Conservation (phyloP, 257 asterid species). For the Nicotiana attenuata region DNA sequence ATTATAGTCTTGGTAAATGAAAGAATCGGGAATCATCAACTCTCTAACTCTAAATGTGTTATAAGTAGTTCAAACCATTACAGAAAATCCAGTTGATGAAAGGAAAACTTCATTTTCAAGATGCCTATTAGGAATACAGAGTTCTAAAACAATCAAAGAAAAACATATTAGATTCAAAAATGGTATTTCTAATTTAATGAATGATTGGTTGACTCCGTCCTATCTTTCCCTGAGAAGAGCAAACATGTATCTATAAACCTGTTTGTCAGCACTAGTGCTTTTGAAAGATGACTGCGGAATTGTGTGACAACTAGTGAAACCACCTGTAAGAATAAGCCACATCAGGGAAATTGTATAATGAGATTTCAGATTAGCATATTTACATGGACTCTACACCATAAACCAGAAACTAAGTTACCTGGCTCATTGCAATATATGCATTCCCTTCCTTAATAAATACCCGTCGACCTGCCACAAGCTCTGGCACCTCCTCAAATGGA, state of each 20-base stretch:
- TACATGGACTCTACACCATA: slow-evolving; percentile 12
- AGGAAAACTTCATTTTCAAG: neutral
- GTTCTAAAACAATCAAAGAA: neutral
- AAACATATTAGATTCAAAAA: too few species aligned
- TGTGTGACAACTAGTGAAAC: slow-evolving; percentile 73
- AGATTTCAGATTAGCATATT: slow-evolving; percentile 5
- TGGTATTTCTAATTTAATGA: too few species aligned
- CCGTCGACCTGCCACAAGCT: slow-evolving; percentile 78
- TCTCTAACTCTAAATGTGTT: neutral
- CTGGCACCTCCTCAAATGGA: slow-evolving; percentile 97
- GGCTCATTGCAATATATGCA: slow-evolving; percentile 86
- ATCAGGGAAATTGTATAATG: slow-evolving; percentile 9
- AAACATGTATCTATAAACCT: slow-evolving; percentile 40
- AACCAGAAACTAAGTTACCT: slow-evolving; percentile 43
- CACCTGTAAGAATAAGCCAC: slow-evolving; percentile 45
- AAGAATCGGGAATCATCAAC: neutral
- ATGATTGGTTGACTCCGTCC: too few species aligned
- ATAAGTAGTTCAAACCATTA: neutral
- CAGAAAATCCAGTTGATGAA: neutral
- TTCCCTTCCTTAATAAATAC: slow-evolving; percentile 74
- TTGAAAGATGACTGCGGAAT: slow-evolving; percentile 81
- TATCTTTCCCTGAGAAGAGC: neutral
- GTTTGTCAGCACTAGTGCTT: slow-evolving; percentile 89
- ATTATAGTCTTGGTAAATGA: neutral
- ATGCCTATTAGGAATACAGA: neutral